Evolutionary conservation across 1,139 yeast species (phyloP).

Genomic region (Kodamaea alishanica): DNA sequence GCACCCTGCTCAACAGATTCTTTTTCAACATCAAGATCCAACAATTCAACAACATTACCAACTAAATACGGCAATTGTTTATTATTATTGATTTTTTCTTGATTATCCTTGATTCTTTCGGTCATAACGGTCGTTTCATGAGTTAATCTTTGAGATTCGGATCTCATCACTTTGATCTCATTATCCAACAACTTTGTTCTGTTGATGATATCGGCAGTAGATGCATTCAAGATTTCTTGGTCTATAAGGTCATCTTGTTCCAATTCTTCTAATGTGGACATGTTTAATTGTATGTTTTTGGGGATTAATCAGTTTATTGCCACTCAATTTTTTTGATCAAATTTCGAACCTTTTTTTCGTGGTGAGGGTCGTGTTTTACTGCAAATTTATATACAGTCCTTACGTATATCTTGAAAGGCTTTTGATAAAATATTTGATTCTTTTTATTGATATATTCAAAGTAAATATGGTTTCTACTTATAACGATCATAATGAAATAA

Average conservation of each 20-base stretch:
- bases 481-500: slow-evolving; percentile 19
- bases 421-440: too few species aligned
- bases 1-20: slow-evolving; percentile 93
- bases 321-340: slow-evolving; percentile 7
- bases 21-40: slow-evolving; percentile 84
- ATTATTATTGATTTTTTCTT: slow-evolving; percentile 92
- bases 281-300: slow-evolving; percentile 15
- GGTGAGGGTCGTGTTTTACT: slow-evolving; percentile 3
- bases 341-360: neutral
- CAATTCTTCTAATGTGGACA: slow-evolving; percentile 71
- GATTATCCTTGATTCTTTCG: slow-evolving; percentile 93
- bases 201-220: slow-evolving; percentile 81
- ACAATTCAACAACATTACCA: slow-evolving; percentile 94
- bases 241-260: slow-evolving; percentile 61
- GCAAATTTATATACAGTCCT: neutral
- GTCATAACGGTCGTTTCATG: slow-evolving; percentile 93
- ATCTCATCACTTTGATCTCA: slow-evolving; percentile 92
- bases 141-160: slow-evolving; percentile 83
- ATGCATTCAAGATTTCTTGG: slow-evolving; percentile 71
- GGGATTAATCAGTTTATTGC: slow-evolving; percentile 7
- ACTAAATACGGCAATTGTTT: slow-evolving; percentile 94
- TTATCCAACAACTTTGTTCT: slow-evolving; percentile 87
- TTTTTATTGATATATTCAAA: too few species aligned
- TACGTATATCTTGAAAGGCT: too few species aligned
- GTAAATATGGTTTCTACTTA: slow-evolving; percentile 2